Percentiles rank a stretch among this genome's conserved stretches.
Conservation (phyloP, 192 early-diverging fungal genomes). For the Phlyctochytrium bullatum region DNA sequence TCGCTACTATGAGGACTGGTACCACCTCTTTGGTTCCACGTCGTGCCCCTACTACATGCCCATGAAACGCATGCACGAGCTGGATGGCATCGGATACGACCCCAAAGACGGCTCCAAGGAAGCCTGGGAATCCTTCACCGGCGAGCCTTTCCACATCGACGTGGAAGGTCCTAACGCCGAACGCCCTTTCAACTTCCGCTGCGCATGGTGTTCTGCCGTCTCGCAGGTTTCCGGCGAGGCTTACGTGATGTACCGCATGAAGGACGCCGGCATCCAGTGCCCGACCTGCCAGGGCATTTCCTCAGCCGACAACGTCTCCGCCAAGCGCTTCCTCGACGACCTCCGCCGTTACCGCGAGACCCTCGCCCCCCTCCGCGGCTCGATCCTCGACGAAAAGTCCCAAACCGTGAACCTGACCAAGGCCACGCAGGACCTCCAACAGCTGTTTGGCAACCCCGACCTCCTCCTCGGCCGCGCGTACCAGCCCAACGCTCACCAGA, state of each 20-base stretch:
- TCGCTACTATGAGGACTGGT: conserved; percentile 59
- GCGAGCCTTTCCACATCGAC: conserved; percentile 20
- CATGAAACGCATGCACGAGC: conserved; percentile 39
- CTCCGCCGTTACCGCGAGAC: neutral
- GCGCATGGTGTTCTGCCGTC: conserved; percentile 21
- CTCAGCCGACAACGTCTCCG: conserved; percentile 23
- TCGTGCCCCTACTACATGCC: conserved; percentile 47
- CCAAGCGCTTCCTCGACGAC: conserved; percentile 29
- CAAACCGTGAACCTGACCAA: conserved; percentile 11
- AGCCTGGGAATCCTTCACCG: conserved; percentile 34
- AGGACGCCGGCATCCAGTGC: conserved; percentile 28
- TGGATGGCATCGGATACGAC: conserved; percentile 36
- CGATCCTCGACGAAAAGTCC: conserved; percentile 17
- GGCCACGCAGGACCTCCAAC: conserved; percentile 9
- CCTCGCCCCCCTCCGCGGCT: neutral
- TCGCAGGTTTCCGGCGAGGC: conserved; percentile 14
- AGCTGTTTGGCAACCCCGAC: conserved; percentile 6
- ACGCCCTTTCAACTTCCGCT: conserved; percentile 30
- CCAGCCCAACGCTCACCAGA: neutral
- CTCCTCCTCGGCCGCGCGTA: neutral
- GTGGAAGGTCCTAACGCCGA: conserved; percentile 5
- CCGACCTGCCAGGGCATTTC: conserved; percentile 12
- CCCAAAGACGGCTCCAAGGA: conserved; percentile 33
- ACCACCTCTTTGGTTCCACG: conserved; percentile 41
- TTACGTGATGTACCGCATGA: conserved; percentile 34